Base-by-base conservation (phyloP, 129 eudicot species). In the Ambrosia artemisiifolia region DNA sequence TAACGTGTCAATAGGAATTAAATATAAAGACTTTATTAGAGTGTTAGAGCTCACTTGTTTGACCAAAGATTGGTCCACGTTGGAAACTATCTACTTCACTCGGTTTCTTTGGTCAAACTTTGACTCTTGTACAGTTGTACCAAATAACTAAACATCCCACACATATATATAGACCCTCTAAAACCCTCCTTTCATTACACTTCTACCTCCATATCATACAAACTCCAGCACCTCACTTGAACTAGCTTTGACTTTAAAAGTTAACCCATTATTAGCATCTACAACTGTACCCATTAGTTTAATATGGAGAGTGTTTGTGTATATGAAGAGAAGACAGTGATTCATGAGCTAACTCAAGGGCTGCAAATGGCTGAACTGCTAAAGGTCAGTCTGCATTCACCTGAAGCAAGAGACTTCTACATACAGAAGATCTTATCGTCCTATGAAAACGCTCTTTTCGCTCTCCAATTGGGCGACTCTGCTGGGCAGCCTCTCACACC, bases 281-380 rank as follows among this genome's bases (percentile, higher is more conserved):
- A 67, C 11, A 32, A 16, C 24, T 55, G 64, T 42, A 47, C 67
- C 7, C 2, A 33, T 2, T 49, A 51, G 38, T 1, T 35, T 3
- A 8, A 28, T 7, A 77, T 91, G 96, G 91, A 83, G 8, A 56
- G 68, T 63, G 76, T 66, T 68, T 77, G 69, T 35, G 79, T 34
- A 28, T 73, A 75, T 76, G 83, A 85, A 32, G 78, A 87, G 19
- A 73, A 68, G 16, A 49, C 60, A 34, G 75, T 83, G 49, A 75
- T 83, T 72, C 75, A 79, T 72, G 97, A 92, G 69, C 82, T 92
- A 0, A 73, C 78, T 53, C 91, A 86, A 54, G 97, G 96, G 49
- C 71, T 86, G 82, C 82, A 88, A 79, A 74, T 83, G 67, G 84
- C 94, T 50, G 78, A 79, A 72, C 88, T 88, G 78, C 89, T 92